Conservation (phyloP, 179 eudicot species). For the Actinidia chinensis region DNA sequence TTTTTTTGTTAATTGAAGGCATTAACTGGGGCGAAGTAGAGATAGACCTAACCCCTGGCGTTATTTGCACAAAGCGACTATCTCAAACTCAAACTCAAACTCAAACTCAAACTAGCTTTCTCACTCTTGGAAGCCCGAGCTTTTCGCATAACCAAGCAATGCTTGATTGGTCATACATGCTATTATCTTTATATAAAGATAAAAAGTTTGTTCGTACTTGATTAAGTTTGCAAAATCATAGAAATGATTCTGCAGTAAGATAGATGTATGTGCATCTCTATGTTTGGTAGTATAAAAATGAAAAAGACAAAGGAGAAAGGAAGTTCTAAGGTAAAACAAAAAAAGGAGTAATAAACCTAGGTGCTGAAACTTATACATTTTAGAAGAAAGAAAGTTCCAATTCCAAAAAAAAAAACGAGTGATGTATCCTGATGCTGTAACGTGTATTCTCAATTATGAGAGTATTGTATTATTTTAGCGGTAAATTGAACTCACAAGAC, state of each 20-base stretch:
- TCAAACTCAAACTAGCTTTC: background rate
- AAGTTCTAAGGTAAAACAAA: background rate
- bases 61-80: background rate
- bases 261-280: too few species aligned
- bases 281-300: background rate
- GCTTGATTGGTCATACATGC: background rate
- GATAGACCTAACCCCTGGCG: background rate
- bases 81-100: background rate
- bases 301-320: constrained; percentile 1
- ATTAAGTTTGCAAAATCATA: background rate
- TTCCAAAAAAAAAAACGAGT: background rate
- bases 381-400: background rate
- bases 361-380: background rate
- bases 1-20: background rate
- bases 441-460: background rate
- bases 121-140: background rate
- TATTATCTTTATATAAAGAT: too few species aligned
- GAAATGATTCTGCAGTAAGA: background rate
- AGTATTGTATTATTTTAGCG: background rate
- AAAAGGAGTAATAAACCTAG: background rate
- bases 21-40: background rate
- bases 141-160: background rate
- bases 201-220: background rate
- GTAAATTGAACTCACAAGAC: background rate
- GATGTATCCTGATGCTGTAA: background rate